Base-by-base conservation (phyloP, 305 asterid species). In the Nicotiana rustica region DNA sequence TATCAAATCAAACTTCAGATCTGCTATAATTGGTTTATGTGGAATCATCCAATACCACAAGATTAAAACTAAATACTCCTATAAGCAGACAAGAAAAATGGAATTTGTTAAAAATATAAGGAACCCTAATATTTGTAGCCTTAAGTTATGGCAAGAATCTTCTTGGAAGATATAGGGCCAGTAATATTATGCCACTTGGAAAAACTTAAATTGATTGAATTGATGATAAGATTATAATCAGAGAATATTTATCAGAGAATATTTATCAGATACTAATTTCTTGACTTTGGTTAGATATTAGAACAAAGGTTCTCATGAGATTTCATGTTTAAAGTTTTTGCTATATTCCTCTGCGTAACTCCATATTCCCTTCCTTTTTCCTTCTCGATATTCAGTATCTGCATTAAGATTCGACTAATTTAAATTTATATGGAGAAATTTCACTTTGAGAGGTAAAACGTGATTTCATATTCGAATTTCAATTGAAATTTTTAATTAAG, bases 41-140 rank as follows among this genome's bases (percentile, higher is more conserved):
- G 80, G 80, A 76, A 55, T 52, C 80, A 55, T 76, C 38, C 47
- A 52, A 76, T 55, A 55, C 80, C 80, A 76, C 80, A 76, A 75
- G 29, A 76, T 76, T 76, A 76, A 52, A 76, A 76, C 80, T 15
- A 52, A 76, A 76, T 31, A 76, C 49, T 15, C 65, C 44, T 25
- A 25, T 41, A 52, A 75, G 10, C 17, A 52, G 29, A 75, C 80
- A 75, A 29, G 12, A 73, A 73, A 6, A 25, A 75, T 21, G 29
- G 1, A 49, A 21, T 73, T 73, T 21, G 31, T 73, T 49, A 31
- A 49, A 25, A 73, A 55, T 73, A 47, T 13, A 31, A 7, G 15
- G 25, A 47, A 13, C 15, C 4, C 21, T 49, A 49, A 25, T 76
- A 36, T 76, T 15, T 76, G 49, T 55, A 29, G 49, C 14, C 66